Evolutionary conservation across 768 basidiomycete species (phyloP), one percentile per base, ranked within the genome.

Genomic region (Pulveroboletus sp.): DNA sequence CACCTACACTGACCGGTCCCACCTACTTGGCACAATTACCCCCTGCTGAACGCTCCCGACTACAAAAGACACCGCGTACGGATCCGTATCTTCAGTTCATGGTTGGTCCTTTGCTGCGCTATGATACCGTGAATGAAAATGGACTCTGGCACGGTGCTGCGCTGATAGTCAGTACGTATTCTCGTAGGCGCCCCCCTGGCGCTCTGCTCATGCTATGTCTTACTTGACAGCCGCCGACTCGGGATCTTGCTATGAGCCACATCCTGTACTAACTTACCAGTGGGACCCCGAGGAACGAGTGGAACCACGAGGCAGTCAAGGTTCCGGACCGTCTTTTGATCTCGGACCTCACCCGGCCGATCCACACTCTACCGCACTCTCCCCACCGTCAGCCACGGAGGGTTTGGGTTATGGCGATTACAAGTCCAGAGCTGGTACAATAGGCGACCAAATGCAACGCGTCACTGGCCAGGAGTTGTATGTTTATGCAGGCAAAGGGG

Each of bases 21-120:
- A 55, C 71, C 19, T 67, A 75, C 45, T 66, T 84, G 45, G 71
- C 78, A 8, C 73, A 71, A 27, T 70, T 87, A 66, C 72, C 71
- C 35, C 77, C 87, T 1, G 76, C 81, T 32, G 85, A 90, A 56
- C 74, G 87, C 38, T 81, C 88, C n/a, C 69, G 78, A 41, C 67
- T 72, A 7, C 70, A 84, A 32, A 73, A 74, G 43, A 72, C 79
- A 6, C 79, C 79, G 17, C 74, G 81, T 35, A 94, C 90, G 87
- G 69, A 84, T 19, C 93, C 93, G 9, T 79, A 87, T 67, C 75
- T 97, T 23, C 85, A 88, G 65, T 80, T 94, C 60, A 94, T 95
- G 91, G 90, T 88, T 47, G 93, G 94, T 0, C 93, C 93, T 19
- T 72, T 97, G 16, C 69, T 97, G 52, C 83, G 88, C 35, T 97